A percentile compares a stretch with the other conserved stretches of the same genome.
Conservation (phyloP, 78 protist genomes). For the Protostelium mycophagum region DNA sequence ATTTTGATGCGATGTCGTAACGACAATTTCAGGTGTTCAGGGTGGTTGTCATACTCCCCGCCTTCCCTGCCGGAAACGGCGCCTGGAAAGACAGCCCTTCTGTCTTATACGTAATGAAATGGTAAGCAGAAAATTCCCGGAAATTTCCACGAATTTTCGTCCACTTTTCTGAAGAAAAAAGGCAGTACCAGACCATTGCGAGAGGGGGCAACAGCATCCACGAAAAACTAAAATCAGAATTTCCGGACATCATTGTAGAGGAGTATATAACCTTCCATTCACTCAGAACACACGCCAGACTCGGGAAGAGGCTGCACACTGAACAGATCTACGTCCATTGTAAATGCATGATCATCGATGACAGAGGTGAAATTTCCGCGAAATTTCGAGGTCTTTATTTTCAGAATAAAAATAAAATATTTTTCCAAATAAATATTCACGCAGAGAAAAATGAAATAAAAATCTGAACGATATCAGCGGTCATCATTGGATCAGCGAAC, state of each 20-base stretch:
- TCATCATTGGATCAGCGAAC: conserved; percentile 40
- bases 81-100: background rate
- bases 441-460: background rate
- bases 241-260: background rate
- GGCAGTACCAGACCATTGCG: conserved; percentile 2
- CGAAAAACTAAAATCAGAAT: background rate
- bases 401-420: background rate
- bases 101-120: conserved; percentile 5
- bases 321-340: conserved; percentile 50
- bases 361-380: conserved; percentile 24
- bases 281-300: background rate
- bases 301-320: background rate
- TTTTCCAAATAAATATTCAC: background rate
- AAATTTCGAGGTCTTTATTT: too few relatives aligned
- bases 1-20: too few relatives aligned
- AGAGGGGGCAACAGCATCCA: background rate
- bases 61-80: conserved; percentile 1
- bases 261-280: background rate
- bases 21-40: background rate
- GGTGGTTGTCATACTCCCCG: background rate
- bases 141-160: conserved; percentile 37
- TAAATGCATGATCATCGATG: conserved; percentile 58
- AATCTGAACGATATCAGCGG: background rate
- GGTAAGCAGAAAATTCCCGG: background rate
- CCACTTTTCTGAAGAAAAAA: background rate